Percentiles rank a stretch among this genome's conserved stretches.
These are phyloP conservation scores for Pseudogymnoascus verrucosus DNA, from an alignment of 2,329 filamentous ascomycete species.

Conservation along the genomic window DNA sequence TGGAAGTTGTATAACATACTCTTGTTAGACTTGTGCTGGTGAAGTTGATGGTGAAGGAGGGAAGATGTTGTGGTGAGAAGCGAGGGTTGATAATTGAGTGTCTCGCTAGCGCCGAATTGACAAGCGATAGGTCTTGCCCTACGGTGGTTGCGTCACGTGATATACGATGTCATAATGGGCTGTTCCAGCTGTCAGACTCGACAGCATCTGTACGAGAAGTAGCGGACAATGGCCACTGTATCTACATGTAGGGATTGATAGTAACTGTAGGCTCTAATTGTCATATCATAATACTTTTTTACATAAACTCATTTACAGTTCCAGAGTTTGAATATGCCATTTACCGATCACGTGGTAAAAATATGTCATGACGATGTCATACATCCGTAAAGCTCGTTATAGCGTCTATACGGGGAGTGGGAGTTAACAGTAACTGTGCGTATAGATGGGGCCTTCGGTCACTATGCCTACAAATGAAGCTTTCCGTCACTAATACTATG, in stretches of 20 bases:
- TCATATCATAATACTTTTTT: background rate
- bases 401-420: background rate
- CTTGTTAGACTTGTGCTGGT: constrained; percentile 34
- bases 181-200: background rate
- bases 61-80: constrained; percentile 4
- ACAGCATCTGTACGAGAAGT: background rate
- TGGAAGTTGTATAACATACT: constrained; percentile 26
- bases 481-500: background rate
- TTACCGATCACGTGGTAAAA: background rate
- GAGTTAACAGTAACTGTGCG: background rate
- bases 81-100: constrained; percentile 8
- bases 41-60: constrained; percentile 36
- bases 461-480: background rate
- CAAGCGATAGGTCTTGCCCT: constrained; percentile 10
- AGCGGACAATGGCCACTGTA: background rate
- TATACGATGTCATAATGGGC: background rate
- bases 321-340: background rate
- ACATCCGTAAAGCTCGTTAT: background rate
- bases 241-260: background rate
- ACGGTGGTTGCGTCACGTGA: background rate
- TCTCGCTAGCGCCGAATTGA: constrained; percentile 8
- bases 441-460: background rate
- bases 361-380: background rate
- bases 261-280: background rate
- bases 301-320: background rate